Evolutionary conservation across 2,329 filamentous ascomycete species (phyloP), one percentile per base, ranked within the genome.

Genomic region (Penicillium brasilianum): DNA sequence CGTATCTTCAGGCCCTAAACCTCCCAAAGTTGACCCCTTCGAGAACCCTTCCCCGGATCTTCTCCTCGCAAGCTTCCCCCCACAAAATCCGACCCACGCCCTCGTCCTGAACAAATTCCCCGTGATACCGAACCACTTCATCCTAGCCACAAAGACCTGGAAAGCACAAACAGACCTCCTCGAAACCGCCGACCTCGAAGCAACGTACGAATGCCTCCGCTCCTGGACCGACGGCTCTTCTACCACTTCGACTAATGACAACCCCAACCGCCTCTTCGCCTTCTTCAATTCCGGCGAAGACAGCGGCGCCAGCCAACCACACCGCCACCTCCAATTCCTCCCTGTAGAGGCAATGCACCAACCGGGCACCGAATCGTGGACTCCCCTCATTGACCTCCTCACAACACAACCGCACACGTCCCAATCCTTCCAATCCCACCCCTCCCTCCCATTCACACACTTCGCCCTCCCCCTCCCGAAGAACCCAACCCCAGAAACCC

Each of bases 281-380:
- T 83, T 83, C 66, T 83, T 82, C 69, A 83, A 83, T 60, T 83
- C 81, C 16, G 81, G 81, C 4, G 72, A 78, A 34, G 74, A 81
- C 32, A 82, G 80, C 55, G 81, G 81, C 14, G 81, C 81, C 11
- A 82, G 80, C 51, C 81, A 82, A 64, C 76, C 77, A 0, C 81
- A 82, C 69, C 70, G 81, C 14, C 80, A 83, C 64, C 52, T 83
- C 34, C 81, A 83, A 57, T 82, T 83, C 52, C 66, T 82, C 8
- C 80, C 81, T 0, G 71, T 82, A 2, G 80, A 81, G 62, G 73
- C 75, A 36, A 82, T 83, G 78, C 62, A 67, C 10, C 66, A 75
- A 32, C 72, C 75, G 14, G 70, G 72, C 5, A 62, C 69, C 11
- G 64, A 60, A 3, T 69, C 64, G n/a, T 86, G 84, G 84, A 67